Base-by-base conservation (phyloP, 306 rosid species). In the Fragaria ananassa region DNA sequence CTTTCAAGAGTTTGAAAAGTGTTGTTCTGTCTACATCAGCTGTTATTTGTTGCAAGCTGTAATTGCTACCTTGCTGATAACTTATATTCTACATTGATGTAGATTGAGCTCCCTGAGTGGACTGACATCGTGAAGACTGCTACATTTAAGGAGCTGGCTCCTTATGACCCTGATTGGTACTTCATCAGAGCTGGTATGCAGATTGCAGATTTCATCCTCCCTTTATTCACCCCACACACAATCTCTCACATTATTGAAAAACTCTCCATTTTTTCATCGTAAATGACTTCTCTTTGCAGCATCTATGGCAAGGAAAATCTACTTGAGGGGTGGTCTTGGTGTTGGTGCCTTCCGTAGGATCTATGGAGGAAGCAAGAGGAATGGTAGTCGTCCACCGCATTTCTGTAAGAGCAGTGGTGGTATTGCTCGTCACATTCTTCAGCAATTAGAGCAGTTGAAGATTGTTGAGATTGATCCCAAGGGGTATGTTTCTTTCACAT, bases 81-180 rank as follows among this genome's bases (percentile, higher is more conserved):
- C 15, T 63, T 49, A 19, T 64, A 3, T 65, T 67, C 21, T 66
- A 19, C 31, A 2, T 7, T 8, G 14, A 44, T 15, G 49, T 74
- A 91, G 96, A 78, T 89, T 75, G 97, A 91, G 81, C 93, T 91
- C 68, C 97, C 97, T 6, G 91, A 89, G 37, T 91, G 92, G 92
- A 83, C 92, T 0, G 97, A 91, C 23, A 79, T 91, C 9, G 97
- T 89, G 0, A 91, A 91, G 83, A 91, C 97, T 42, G 97, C 87
- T 2, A 81, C 64, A 47, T 89, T 89, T 77, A 91, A 91, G 78
- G 93, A 91, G 35, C 75, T 91, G 47, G 92, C 97, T 45, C 97
- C 97, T 0, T 91, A 89, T 67, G 97, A 91, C 79, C 86, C 96
- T 19, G 93, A 91, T 71, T 91, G 97, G 97, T 91, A 91, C 46